Percentiles rank a stretch among this genome's conserved stretches.
These are phyloP conservation scores for Beauveria rudraprayagi DNA, from an alignment of 2,329 filamentous ascomycete species.

Conservation along the genomic window DNA sequence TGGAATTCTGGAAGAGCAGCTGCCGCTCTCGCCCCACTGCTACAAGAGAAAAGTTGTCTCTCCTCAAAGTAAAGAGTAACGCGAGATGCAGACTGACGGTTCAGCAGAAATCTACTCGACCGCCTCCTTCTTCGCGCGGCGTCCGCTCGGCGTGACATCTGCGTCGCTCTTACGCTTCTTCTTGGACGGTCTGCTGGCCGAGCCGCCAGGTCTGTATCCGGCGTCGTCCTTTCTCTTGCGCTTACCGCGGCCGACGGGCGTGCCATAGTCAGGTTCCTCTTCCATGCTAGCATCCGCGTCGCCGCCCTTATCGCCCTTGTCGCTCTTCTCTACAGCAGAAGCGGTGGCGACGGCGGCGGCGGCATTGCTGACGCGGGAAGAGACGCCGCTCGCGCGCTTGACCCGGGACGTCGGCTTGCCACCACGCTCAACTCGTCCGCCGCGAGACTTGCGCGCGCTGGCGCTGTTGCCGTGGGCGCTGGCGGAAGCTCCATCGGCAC, in stretches of 20 bases:
- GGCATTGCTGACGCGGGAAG: constrained; percentile 22
- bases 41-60: too few species aligned
- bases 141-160: constrained; percentile 27
- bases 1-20: too few species aligned
- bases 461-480: constrained; percentile 14
- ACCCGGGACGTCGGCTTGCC: constrained; percentile 33
- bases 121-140: constrained; percentile 29
- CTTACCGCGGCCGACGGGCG: constrained; percentile 29
- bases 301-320: constrained; percentile 13
- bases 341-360: constrained; percentile 20
- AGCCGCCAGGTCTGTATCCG: constrained; percentile 52
- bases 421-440: constrained; percentile 25
- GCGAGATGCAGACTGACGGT: neutral
- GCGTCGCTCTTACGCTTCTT: constrained; percentile 51
- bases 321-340: constrained; percentile 17
- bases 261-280: constrained; percentile 29
- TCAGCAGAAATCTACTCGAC: neutral
- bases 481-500: constrained; percentile 15
- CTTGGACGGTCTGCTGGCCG: constrained; percentile 44
- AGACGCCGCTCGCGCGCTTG: constrained; percentile 24
- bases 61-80: neutral
- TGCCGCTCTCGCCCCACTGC: too few species aligned
- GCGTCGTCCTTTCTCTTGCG: constrained; percentile 52
- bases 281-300: constrained; percentile 32
- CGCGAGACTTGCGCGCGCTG: constrained; percentile 28